Evolutionary conservation across 1,284 basidiomycete species (phyloP).

Genomic region (Anthracocystis panici-leucophaei): DNA sequence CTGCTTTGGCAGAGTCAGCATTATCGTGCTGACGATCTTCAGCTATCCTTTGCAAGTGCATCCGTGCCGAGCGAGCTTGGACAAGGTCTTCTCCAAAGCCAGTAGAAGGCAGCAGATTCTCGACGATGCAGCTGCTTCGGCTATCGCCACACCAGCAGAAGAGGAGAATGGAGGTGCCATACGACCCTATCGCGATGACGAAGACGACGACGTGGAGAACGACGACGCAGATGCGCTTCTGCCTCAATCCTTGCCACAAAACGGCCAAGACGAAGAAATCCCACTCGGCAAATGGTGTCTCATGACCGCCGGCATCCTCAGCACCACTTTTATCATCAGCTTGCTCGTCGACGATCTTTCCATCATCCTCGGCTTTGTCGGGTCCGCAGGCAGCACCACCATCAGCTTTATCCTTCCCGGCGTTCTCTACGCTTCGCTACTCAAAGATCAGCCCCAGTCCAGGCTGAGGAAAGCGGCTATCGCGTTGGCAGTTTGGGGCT

Average conservation of each 20-base stretch:
- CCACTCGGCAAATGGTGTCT: constrained; percentile 52
- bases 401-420: constrained; percentile 97
- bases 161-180: constrained; percentile 25
- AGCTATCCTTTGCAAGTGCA: constrained; percentile 76
- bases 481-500: constrained; percentile 50
- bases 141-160: constrained; percentile 5
- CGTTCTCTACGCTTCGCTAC: constrained; percentile 52
- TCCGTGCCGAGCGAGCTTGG: constrained; percentile 90
- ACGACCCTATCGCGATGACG: constrained; percentile 57
- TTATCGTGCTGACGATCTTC: constrained; percentile 79
- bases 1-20: constrained; percentile 90
- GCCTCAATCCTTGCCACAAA: background rate
- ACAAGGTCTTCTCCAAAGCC: constrained; percentile 79
- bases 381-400: constrained; percentile 92
- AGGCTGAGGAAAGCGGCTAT: constrained; percentile 38
- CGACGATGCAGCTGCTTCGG: constrained; percentile 37
- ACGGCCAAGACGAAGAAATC: constrained; percentile 32
- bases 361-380: constrained; percentile 82
- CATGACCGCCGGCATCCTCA: constrained; percentile 60
- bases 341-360: constrained; percentile 66
- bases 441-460: constrained; percentile 38
- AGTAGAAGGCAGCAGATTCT: constrained; percentile 39
- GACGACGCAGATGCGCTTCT: constrained; percentile 8
- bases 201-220: constrained; percentile 31
- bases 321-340: constrained; percentile 58